A percentile compares a stretch with the other conserved stretches of the same genome.
Conservation (phyloP, 2,329 filamentous ascomycete species). For the Clarireedia paspali region DNA sequence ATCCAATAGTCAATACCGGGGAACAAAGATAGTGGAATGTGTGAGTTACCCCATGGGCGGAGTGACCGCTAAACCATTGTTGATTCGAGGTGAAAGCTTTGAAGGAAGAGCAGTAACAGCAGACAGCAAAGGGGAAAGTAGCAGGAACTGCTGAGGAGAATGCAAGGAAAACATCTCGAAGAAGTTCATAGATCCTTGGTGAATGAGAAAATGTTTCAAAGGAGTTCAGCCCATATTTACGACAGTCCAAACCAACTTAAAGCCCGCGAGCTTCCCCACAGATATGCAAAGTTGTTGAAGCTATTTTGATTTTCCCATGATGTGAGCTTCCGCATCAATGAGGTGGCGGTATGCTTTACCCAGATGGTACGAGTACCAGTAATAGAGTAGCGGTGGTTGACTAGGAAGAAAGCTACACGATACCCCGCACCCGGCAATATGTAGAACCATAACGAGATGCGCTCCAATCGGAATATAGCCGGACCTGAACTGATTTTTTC, state of each 20-base stretch:
- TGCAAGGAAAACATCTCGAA: background rate
- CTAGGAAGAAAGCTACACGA: background rate
- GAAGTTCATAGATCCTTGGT: background rate
- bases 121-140: background rate
- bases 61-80: slow-evolving; percentile 22
- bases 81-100: slow-evolving; percentile 7
- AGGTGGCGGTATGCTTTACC: background rate
- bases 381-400: background rate
- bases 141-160: background rate
- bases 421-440: background rate
- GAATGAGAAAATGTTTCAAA: background rate
- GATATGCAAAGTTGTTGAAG: too few relatives aligned
- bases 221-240: too few relatives aligned
- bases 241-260: too few relatives aligned
- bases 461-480: background rate
- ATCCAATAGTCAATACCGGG: background rate
- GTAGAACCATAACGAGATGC: background rate
- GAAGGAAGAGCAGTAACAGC: background rate
- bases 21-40: background rate
- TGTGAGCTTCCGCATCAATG: too few relatives aligned
- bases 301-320: too few relatives aligned
- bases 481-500: background rate
- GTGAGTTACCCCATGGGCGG: slow-evolving; percentile 21
- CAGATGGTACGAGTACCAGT: background rate
- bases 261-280: too few relatives aligned